Conservation (phyloP, 2,329 filamentous ascomycete genomes). For the Aspergillus brasiliensis region DNA sequence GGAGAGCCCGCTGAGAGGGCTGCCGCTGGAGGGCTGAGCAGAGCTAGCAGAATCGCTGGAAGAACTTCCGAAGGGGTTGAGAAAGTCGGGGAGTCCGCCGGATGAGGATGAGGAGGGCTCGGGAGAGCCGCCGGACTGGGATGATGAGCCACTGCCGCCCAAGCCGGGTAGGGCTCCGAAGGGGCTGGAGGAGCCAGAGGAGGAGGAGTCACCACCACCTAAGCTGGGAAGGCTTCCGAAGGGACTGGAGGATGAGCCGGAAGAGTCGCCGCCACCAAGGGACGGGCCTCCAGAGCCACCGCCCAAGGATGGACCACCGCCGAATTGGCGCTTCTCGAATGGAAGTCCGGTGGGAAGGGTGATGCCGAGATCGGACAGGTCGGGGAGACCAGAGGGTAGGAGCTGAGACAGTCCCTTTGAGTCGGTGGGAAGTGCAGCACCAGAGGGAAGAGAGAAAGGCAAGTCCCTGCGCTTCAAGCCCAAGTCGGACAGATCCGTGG, state of each 20-base stretch:
- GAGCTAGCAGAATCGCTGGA: neutral
- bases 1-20: neutral
- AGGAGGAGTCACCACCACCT: neutral
- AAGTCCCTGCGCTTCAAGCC: neutral
- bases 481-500: neutral
- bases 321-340: neutral
- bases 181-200: neutral
- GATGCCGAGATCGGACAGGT: constrained; percentile 2
- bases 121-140: neutral
- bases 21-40: neutral
- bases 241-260: neutral
- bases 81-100: neutral
- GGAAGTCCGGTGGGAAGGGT: neutral
- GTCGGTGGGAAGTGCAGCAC: neutral
- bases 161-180: neutral
- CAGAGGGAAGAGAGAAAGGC: neutral
- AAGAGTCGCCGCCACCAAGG: neutral
- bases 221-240: neutral
- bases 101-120: neutral
- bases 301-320: neutral
- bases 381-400: neutral
- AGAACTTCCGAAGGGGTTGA: neutral
- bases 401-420: neutral
- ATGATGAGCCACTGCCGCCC: neutral
- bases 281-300: neutral